Percentiles rank a stretch among this genome's conserved stretches.
Conservation (phyloP, 2,329 filamentous ascomycete genomes). For the Epicoccum nigrum region DNA sequence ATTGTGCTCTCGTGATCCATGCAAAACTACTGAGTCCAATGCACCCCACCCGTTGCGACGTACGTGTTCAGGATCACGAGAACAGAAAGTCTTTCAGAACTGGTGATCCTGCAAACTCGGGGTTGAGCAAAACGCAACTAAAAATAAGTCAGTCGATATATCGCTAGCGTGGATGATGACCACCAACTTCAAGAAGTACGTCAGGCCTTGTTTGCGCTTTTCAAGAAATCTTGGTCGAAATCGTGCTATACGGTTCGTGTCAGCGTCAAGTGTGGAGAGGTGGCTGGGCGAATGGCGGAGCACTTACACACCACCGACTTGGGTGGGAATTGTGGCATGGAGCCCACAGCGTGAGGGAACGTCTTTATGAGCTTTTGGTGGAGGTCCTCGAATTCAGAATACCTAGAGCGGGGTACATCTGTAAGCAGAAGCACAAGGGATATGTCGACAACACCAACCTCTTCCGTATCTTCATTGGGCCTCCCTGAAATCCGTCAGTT, state of each 20-base stretch:
- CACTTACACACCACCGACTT: conserved; percentile 85
- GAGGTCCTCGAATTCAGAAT: conserved; percentile 92
- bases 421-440: conserved; percentile 23
- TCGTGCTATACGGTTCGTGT: conserved; percentile 52
- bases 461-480: conserved; percentile 65
- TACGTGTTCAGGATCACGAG: conserved; percentile 39
- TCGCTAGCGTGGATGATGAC: conserved; percentile 27
- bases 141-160: conserved; percentile 32
- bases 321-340: conserved; percentile 87
- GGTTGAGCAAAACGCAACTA: conserved; percentile 89
- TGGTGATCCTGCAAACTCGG: conserved; percentile 90
- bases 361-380: conserved; percentile 74
- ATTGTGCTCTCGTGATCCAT: too few relatives aligned
- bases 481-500: conserved; percentile 51
- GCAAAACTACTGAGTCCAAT: neutral
- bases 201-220: conserved; percentile 77
- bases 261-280: conserved; percentile 22
- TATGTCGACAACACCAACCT: conserved; percentile 50
- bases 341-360: conserved; percentile 82
- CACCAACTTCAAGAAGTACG: conserved; percentile 87
- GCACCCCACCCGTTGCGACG: neutral
- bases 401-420: conserved; percentile 63
- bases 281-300: conserved; percentile 21
- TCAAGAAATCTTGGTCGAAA: conserved; percentile 88
- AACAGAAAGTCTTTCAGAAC: conserved; percentile 92